Percentiles rank a stretch among this genome's conserved stretches.
phyloP scores from a whole-genome alignment of 257 asterid species.

The Fraxinus quadrangulata region DNA sequence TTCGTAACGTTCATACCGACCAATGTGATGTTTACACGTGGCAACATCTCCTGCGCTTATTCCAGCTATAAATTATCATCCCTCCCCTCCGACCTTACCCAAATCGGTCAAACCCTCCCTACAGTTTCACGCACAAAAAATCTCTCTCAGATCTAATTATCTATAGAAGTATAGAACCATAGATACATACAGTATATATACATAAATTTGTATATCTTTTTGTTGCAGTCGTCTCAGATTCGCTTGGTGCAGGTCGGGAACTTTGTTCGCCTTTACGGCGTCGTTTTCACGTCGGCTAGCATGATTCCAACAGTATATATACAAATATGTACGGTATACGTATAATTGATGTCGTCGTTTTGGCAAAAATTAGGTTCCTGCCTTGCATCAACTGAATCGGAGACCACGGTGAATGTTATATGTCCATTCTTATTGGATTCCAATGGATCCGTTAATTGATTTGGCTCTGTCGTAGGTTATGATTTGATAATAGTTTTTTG shows the following conservation, averaged over 20 bases:
- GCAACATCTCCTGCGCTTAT: conserved; percentile 21
- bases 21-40: conserved; percentile 8
- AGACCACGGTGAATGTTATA: conserved; percentile 42
- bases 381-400: conserved; percentile 69
- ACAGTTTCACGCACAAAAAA: background rate
- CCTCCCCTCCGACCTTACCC: background rate
- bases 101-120: background rate
- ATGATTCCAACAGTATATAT: background rate
- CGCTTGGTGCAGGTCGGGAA: conserved; percentile 81
- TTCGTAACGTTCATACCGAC: background rate
- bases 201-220: background rate
- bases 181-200: background rate
- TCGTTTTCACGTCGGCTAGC: background rate
- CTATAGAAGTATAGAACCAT: background rate
- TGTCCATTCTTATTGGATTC: background rate
- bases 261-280: conserved; percentile 10
- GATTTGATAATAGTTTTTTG: background rate
- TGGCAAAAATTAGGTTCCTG: conserved; percentile 46
- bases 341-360: background rate
- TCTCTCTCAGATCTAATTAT: background rate
- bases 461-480: background rate
- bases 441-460: background rate
- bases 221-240: conserved; percentile 55
- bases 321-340: background rate
- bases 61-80: conserved; percentile 18